A percentile compares a stretch with the other conserved stretches of the same genome.
phyloP scores from a whole-genome alignment of 257 asterid species.

The Solanum sitiens region DNA sequence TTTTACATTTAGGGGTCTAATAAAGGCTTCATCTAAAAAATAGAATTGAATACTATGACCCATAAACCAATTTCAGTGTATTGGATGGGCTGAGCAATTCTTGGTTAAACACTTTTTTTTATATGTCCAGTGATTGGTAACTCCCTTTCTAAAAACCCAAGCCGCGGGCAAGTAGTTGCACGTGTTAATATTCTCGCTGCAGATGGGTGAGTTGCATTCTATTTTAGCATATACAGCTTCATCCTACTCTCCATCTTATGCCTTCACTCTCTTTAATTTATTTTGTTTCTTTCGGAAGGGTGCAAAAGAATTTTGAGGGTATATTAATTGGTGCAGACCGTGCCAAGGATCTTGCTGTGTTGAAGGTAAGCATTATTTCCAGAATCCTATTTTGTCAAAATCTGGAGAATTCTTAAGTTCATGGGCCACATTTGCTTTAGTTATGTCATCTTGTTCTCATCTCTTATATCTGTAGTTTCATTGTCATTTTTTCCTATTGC shows the following conservation, averaged over 20 bases:
- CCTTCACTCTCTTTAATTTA: neutral
- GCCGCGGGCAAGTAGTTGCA: conserved; percentile 81
- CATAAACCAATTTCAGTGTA: neutral
- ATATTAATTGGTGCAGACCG: conserved; percentile 91
- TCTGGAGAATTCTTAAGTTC: neutral
- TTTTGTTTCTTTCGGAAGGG: conserved; percentile 30
- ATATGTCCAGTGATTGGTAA: conserved; percentile 68
- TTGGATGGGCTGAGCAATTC: neutral
- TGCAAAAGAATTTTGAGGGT: conserved; percentile 92
- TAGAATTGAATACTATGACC: neutral
- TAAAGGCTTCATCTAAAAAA: neutral
- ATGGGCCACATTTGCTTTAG: neutral
- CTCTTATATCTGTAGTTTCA: neutral
- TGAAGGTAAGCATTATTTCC: conserved; percentile 46
- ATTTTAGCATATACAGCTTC: neutral
- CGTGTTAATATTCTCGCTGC: conserved; percentile 84
- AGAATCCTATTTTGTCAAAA: neutral
- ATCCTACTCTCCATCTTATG: neutral
- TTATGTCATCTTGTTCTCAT: neutral
- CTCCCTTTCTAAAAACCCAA: conserved; percentile 87
- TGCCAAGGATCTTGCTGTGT: conserved; percentile 92
- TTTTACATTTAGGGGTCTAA: neutral
- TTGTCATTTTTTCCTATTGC: neutral
- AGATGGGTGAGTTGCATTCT: conserved; percentile 56
- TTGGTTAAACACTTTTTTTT: conserved; percentile 8